Conservation (phyloP, 2,329 filamentous ascomycete species). For the Didymellaceae sp. region DNA sequence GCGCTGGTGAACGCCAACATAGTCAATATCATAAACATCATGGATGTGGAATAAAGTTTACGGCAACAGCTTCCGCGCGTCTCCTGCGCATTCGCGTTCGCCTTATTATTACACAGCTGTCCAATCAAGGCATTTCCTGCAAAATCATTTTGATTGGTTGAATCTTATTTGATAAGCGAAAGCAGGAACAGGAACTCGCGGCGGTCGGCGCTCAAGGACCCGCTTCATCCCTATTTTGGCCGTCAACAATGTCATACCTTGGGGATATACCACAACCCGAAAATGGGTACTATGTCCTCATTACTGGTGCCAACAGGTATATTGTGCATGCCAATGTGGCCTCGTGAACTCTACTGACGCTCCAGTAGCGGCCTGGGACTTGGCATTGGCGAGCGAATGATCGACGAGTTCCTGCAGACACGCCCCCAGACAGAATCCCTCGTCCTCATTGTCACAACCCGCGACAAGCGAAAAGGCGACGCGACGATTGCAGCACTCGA, state of each 20-base stretch:
- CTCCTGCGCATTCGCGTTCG: too few relatives aligned
- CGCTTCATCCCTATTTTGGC: slow-evolving; percentile 9
- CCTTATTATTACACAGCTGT: too few relatives aligned
- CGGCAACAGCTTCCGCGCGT: too few relatives aligned
- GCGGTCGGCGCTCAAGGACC: slow-evolving; percentile 3
- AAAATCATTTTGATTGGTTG: slow-evolving; percentile 20
- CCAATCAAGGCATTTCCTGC: neutral
- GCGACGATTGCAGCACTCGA: slow-evolving; percentile 72
- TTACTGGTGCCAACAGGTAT: slow-evolving; percentile 88
- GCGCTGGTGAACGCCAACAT: too few relatives aligned
- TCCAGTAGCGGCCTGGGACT: slow-evolving; percentile 79
- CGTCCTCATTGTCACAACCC: slow-evolving; percentile 83
- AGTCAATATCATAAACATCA: too few relatives aligned
- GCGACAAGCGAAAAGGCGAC: slow-evolving; percentile 73
- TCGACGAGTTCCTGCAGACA: slow-evolving; percentile 83
- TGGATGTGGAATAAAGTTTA: too few relatives aligned
- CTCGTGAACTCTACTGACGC: slow-evolving; percentile 34
- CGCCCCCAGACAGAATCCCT: slow-evolving; percentile 72
- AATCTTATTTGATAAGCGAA: slow-evolving; percentile 8
- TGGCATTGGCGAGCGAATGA: slow-evolving; percentile 80
- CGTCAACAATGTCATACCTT: slow-evolving; percentile 24
- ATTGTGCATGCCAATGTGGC: too few relatives aligned
- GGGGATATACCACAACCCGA: slow-evolving; percentile 35
- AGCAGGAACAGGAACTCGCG: slow-evolving; percentile 20
- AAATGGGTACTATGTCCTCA: slow-evolving; percentile 64